These are phyloP conservation scores for Malassezia globosa DNA, from an alignment of 1,284 basidiomycete genomes.

Conservation along the genomic window DNA sequence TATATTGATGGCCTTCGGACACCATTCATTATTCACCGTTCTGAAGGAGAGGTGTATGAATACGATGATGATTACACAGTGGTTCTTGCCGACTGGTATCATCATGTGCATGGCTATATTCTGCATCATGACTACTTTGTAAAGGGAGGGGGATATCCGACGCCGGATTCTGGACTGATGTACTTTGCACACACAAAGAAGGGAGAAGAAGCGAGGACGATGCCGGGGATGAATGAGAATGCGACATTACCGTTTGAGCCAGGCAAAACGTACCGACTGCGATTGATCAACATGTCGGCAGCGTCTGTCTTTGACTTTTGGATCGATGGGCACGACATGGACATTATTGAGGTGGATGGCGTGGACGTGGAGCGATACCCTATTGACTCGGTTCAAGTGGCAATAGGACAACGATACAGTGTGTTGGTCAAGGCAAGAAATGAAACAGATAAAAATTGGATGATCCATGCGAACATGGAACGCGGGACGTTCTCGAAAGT, in stretches of 20 bases:
- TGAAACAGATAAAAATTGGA: constrained; percentile 72
- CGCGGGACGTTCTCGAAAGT: constrained; percentile 32
- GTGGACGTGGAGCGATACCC: constrained; percentile 63
- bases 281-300: constrained; percentile 65
- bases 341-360: constrained; percentile 79
- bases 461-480: constrained; percentile 71
- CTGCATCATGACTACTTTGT: constrained; percentile 56
- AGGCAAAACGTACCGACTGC: constrained; percentile 61
- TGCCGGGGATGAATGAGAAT: constrained; percentile 58
- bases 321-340: constrained; percentile 82
- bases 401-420: constrained; percentile 86
- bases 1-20: constrained; percentile 3
- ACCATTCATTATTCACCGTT: constrained; percentile 15
- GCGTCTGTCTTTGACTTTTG: constrained; percentile 40
- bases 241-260: constrained; percentile 59
- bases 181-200: constrained; percentile 64
- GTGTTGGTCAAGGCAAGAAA: constrained; percentile 79
- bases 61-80: constrained; percentile 90
- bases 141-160: constrained; percentile 47
- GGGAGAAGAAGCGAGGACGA: constrained; percentile 20
- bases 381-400: constrained; percentile 60
- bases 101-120: constrained; percentile 30
- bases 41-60: constrained; percentile 48
- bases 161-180: constrained; percentile 61
- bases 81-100: constrained; percentile 64